phyloP scores from a whole-genome alignment of 352 stramenopile genomes.

The Albugo candida region DNA sequence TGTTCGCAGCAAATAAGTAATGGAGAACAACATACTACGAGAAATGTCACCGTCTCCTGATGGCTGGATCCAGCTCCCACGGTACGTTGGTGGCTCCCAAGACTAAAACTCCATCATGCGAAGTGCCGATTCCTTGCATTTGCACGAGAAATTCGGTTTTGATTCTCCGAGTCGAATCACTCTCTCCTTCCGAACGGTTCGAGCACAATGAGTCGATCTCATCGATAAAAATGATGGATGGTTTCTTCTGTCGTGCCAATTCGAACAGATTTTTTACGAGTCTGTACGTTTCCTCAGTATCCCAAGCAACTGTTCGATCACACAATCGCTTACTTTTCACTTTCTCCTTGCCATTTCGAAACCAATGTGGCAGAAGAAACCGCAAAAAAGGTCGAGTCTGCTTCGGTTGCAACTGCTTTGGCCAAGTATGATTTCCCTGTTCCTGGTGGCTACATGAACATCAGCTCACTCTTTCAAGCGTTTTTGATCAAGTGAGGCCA shows the following conservation, averaged over 20 bases:
- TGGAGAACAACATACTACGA: too few relatives aligned
- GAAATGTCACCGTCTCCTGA: constrained; percentile 80
- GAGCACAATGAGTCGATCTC: constrained; percentile 94
- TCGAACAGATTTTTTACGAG: constrained; percentile 97
- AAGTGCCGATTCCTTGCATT: constrained; percentile 90
- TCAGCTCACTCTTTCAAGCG: neutral
- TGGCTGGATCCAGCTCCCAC: constrained; percentile 94
- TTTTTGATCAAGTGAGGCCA: neutral
- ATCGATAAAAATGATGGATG: constrained; percentile 95
- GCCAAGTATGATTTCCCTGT: constrained; percentile 93
- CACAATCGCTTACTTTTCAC: constrained; percentile 39
- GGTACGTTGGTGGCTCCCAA: constrained; percentile 97
- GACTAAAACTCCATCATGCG: constrained; percentile 84
- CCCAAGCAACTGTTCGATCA: too few relatives aligned
- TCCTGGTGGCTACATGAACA: constrained; percentile 34
- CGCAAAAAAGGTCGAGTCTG: constrained; percentile 95
- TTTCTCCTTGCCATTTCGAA: constrained; percentile 97
- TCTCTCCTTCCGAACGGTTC: constrained; percentile 85
- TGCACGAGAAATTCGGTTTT: constrained; percentile 98
- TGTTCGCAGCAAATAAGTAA: too few relatives aligned
- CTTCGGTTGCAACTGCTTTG: constrained; percentile 97
- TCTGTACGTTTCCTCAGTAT: constrained; percentile 12
- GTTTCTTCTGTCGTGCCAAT: constrained; percentile 88
- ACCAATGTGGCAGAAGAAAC: constrained; percentile 96
- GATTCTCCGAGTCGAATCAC: constrained; percentile 89